Percentiles rank a stretch among this genome's conserved stretches.
phyloP scores from a whole-genome alignment of 2,329 filamentous ascomycete species.

The Karstenula rhodostoma region DNA sequence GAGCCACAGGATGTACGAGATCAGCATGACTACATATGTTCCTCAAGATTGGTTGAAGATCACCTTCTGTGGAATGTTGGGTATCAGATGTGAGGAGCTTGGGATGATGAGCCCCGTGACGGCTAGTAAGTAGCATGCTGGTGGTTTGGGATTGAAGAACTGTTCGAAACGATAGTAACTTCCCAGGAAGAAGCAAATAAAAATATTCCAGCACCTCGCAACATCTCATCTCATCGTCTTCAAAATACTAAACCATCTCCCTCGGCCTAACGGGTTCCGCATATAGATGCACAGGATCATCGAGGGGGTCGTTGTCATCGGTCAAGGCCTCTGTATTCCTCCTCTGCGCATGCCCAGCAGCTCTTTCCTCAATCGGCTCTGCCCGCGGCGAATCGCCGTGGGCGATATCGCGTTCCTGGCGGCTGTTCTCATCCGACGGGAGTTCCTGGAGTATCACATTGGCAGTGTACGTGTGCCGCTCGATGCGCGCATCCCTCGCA shows the following conservation, averaged over 20 bases:
- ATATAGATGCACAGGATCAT: not conserved
- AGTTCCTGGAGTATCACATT: not conserved
- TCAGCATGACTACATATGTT: conserved; percentile 16
- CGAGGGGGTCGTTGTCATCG: no score
- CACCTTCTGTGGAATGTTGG: conserved; percentile 2
- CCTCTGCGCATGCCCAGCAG: no score
- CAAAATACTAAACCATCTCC: not conserved
- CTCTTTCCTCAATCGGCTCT: not conserved
- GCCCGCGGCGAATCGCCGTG: no score
- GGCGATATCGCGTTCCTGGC: no score
- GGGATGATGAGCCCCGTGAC: conserved; percentile 16
- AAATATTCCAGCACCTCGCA: no score
- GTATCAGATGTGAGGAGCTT: conserved; percentile 11
- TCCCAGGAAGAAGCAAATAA: conserved; percentile 18
- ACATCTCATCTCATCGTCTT: no score
- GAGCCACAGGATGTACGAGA: conserved; percentile 17
- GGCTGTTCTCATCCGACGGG: no score
- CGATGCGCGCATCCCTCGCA: not conserved
- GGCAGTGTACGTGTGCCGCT: not conserved
- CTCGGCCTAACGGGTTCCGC: not conserved
- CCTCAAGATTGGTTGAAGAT: conserved; percentile 18
- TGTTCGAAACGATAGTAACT: conserved; percentile 12
- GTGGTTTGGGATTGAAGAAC: conserved; percentile 20
- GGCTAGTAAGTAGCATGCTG: conserved; percentile 18
- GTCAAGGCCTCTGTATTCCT: no score